phyloP scores from a whole-genome alignment of 805 yeast genomes.

The Candida bentonensis region DNA sequence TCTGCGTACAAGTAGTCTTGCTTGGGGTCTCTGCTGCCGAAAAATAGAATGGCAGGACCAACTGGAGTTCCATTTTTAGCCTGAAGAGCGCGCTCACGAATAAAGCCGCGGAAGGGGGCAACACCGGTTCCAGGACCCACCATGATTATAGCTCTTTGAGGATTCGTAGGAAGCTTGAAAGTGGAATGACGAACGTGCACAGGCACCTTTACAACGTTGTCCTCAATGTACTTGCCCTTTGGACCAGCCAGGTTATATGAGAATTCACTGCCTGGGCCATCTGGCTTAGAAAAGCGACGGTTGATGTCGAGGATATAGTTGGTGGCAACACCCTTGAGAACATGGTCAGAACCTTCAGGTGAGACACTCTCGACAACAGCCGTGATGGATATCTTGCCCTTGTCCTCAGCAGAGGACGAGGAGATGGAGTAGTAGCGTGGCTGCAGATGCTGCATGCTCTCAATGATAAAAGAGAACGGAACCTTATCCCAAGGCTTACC shows the following conservation, averaged over 20 bases:
- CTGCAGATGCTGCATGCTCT: constrained; percentile 65
- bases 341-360: constrained; percentile 22
- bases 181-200: constrained; percentile 91
- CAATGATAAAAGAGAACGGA: constrained; percentile 77
- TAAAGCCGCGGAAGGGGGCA: constrained; percentile 93
- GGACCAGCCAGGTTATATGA: constrained; percentile 78
- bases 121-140: constrained; percentile 98
- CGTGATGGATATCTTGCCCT: constrained; percentile 64
- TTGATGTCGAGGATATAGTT: constrained; percentile 69
- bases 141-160: constrained; percentile 73
- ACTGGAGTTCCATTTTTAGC: constrained; percentile 35
- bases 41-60: constrained; percentile 69
- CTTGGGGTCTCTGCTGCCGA: constrained; percentile 67
- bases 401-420: constrained; percentile 69
- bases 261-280: constrained; percentile 23
- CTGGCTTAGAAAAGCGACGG: constrained; percentile 37
- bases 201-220: constrained; percentile 44
- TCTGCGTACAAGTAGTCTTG: constrained; percentile 79
- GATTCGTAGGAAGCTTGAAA: constrained; percentile 82
- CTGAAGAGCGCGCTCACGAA: constrained; percentile 68
- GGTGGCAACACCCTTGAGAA: constrained; percentile 79
- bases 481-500: constrained; percentile 60
- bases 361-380: constrained; percentile 73
- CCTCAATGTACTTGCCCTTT: constrained; percentile 35
- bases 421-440: constrained; percentile 96